Evolutionary conservation across 345 rosid genomes (phyloP), one percentile per base, ranked within the genome.

Genomic region (Mallotus nudiflorus): DNA sequence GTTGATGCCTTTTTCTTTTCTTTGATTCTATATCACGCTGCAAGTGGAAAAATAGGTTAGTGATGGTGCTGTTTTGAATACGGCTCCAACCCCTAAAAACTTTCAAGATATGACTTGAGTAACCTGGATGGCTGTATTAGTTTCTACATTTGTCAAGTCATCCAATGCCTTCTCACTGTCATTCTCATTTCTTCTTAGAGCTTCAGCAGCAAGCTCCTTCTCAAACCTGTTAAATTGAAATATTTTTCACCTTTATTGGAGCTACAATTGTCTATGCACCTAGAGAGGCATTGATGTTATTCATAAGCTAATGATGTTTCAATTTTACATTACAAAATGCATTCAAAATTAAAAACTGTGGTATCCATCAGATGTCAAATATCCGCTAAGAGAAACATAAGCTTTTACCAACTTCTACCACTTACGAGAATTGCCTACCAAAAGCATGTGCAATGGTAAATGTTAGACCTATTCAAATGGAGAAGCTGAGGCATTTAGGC

Each of bases 141-240:
- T 67, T 68, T 87, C 87, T 19, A 90, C 90, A 78, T 84, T 84
- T 64, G 96, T 93, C 82, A 93, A 81, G 78, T 86, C 97, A 81
- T 93, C 96, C 79, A 93, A 85, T 19, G 98, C 97, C 70, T 84
- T 82, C 66, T 91, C 81, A 42, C 87, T 75, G 72, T 89, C 91
- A 66, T 93, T 91, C 78, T 93, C 98, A 77, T 89, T 86, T 83
- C 91, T 89, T 77, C 95, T 80, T 58, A 91, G 93, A 69, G 97
- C 85, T 82, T 94, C 97, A 37, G 95, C 96, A 82, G 88, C 91
- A 73, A 94, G 95, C 52, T 80, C 86, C 82, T 80, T 94, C 67
- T 80, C 93, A 85, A 77, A 94, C 82, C 98, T 94, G 88, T 83
- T 75, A 82, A 71, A 56, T 44, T 24, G 39, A 59, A 39, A 24